Base-by-base conservation (phyloP, 2,329 filamentous ascomycete genomes). In the Aspergillus novoparasiticus region DNA sequence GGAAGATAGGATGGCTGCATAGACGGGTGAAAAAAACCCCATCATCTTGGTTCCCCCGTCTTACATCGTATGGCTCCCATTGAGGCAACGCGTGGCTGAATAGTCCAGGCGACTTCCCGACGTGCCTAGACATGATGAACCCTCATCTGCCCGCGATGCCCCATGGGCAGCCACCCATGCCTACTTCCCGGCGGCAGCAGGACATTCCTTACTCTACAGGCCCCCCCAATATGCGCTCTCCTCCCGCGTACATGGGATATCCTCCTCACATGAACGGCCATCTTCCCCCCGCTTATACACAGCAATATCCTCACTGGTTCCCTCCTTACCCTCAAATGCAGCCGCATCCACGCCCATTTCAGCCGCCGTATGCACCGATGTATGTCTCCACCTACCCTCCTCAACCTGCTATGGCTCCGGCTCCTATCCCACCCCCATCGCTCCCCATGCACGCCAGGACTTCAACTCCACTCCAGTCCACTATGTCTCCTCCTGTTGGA, bases 191-290 rank as follows among this genome's bases (percentile, higher is more conserved):
- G 64, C 79, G 79, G 66, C 80, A 81, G 68, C 79, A 81, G 69
- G 80, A 83, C 57, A 74, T 80, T 60, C 70, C 79, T 36, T 83
- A 83, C 68, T 72, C 76, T 23, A 70, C 76, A 14, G 76, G 73
- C 9, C 79, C 78, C 57, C 81, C 83, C 36, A 85, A 83, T 68
- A 84, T 88, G 77, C 80, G 80, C 62, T 82, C 86, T 62, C 84
- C 85, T 65, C 86, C 86, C 62, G 86, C 80, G 56, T 87, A 90
- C 71, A 88, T 87, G 82, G 72, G 77, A 69, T 79, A 81, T 69
- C 83, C 75, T 85, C 87, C 61, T 79, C 89, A 66, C 83, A 87
- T 78, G 84, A 87, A 73, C 80, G 85, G 73, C 79, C 86, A 73
- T 72, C 79, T 71, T 71, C 79, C 72, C 76, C 82, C 74, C 73